Conservation (phyloP, 495 filamentous ascomycete genomes). For the Penicillium tannophilum region DNA sequence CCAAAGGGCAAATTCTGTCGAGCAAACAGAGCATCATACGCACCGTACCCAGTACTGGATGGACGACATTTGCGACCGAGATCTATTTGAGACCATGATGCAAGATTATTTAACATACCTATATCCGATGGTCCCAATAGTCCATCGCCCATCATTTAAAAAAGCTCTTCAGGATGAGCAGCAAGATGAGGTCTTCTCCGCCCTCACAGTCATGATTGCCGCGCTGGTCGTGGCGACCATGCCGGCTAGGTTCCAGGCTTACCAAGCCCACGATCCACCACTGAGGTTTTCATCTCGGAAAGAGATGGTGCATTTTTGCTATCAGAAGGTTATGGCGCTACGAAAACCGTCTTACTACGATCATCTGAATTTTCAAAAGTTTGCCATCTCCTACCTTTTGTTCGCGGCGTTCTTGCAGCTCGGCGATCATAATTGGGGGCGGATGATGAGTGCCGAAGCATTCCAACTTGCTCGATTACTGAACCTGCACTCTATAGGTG, state of each 20-base stretch:
- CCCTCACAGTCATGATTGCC: slow-evolving; percentile 20
- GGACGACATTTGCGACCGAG: slow-evolving; percentile 21
- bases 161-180: slow-evolving; percentile 7
- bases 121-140: slow-evolving; percentile 27
- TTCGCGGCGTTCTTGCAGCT: slow-evolving; percentile 24
- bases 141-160: slow-evolving; percentile 27
- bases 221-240: slow-evolving; percentile 28
- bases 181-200: slow-evolving; percentile 21
- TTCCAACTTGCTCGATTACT: slow-evolving; percentile 29
- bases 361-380: slow-evolving; percentile 29
- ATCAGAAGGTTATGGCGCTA: slow-evolving; percentile 16
- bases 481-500: slow-evolving; percentile 21
- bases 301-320: slow-evolving; percentile 25
- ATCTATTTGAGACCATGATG: slow-evolving; percentile 23
- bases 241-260: slow-evolving; percentile 18
- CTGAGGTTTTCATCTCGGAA: slow-evolving; percentile 21
- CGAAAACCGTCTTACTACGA: slow-evolving; percentile 24
- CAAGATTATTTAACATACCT: slow-evolving; percentile 25
- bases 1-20: neutral
- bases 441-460: slow-evolving; percentile 27
- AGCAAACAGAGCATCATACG: neutral
- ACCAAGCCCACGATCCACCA: slow-evolving; percentile 13
- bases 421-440: slow-evolving; percentile 26
- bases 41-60: slow-evolving; percentile 10
- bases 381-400: slow-evolving; percentile 25